These are phyloP conservation scores for Hypoxylon sp. DNA, from an alignment of 2,329 filamentous ascomycete genomes.

Conservation along the genomic window DNA sequence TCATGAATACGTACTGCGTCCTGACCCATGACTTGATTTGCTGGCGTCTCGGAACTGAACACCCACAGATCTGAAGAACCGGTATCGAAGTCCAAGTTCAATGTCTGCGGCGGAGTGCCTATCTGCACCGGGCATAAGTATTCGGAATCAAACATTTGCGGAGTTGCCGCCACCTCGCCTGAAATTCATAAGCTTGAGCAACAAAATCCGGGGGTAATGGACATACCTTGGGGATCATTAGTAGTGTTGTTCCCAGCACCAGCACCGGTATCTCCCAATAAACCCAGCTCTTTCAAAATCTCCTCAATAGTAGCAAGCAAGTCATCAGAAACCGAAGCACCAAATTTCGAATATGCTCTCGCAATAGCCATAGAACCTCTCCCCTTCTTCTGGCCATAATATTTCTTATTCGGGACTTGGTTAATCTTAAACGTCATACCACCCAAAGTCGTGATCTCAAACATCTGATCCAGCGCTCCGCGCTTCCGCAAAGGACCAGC, in stretches of 20 bases:
- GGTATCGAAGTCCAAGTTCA: slow-evolving; percentile 63
- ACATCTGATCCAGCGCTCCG: slow-evolving; percentile 46
- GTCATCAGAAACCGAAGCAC: slow-evolving; percentile 54
- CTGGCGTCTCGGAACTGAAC: slow-evolving; percentile 58
- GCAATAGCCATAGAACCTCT: slow-evolving; percentile 58
- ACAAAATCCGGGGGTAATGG: background rate
- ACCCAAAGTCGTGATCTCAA: slow-evolving; percentile 57
- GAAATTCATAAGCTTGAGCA: slow-evolving; percentile 23
- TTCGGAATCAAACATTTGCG: slow-evolving; percentile 53
- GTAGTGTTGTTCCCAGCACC: slow-evolving; percentile 37
- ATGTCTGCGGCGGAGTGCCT: slow-evolving; percentile 59
- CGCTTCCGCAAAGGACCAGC: slow-evolving; percentile 53
- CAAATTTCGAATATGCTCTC: slow-evolving; percentile 59
- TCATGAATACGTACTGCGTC: slow-evolving; percentile 43
- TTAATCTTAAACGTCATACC: slow-evolving; percentile 58
- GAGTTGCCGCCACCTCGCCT: slow-evolving; percentile 53
- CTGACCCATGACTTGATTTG: slow-evolving; percentile 57
- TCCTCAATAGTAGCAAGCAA: slow-evolving; percentile 54
- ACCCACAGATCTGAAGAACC: slow-evolving; percentile 66
- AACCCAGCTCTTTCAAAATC: slow-evolving; percentile 55
- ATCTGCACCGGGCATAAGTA: slow-evolving; percentile 56
- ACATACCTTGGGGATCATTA: slow-evolving; percentile 32
- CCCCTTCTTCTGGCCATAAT: slow-evolving; percentile 49
- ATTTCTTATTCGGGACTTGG: slow-evolving; percentile 59
- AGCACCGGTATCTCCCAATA: slow-evolving; percentile 45